Evolutionary conservation across 1,284 basidiomycete genomes (phyloP).

Genomic region (Ustanciosporium gigantosporum): DNA sequence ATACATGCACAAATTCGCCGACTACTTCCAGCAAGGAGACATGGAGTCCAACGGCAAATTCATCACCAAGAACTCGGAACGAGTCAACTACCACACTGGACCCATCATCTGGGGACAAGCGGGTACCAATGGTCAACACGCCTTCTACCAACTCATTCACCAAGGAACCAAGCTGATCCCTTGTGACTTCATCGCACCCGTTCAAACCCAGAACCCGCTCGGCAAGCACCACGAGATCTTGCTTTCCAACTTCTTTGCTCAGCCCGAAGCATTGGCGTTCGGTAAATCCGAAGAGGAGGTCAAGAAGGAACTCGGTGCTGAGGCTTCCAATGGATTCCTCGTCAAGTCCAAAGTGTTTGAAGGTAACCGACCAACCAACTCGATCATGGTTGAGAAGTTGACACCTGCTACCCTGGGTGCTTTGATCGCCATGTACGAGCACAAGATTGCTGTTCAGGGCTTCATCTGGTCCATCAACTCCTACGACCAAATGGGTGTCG

Average conservation of each 20-base stretch:
- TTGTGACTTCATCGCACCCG: slow-evolving; percentile 89
- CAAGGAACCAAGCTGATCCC: slow-evolving; percentile 75
- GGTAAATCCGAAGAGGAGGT: slow-evolving; percentile 94
- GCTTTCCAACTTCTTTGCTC: slow-evolving; percentile 96
- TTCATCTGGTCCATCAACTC: slow-evolving; percentile 98
- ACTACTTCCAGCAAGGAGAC: slow-evolving; percentile 99
- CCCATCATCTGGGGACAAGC: slow-evolving; percentile 99
- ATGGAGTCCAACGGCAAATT: slow-evolving; percentile 99
- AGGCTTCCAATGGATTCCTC: slow-evolving; percentile 75
- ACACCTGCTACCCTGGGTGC: slow-evolving; percentile 88
- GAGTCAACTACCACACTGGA: slow-evolving; percentile 94
- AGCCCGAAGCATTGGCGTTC: slow-evolving; percentile 87
- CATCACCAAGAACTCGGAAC: slow-evolving; percentile 87
- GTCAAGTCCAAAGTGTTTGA: slow-evolving; percentile 98
- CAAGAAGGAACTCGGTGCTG: slow-evolving; percentile 74
- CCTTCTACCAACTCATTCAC: slow-evolving; percentile 97
- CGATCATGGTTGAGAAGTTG: slow-evolving; percentile 88
- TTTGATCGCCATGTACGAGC: slow-evolving; percentile 89
- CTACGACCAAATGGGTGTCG: slow-evolving; percentile 69
- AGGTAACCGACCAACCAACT: slow-evolving; percentile 95
- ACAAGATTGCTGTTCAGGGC: slow-evolving; percentile 98
- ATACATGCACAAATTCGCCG: slow-evolving; percentile 97
- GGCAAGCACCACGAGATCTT: slow-evolving; percentile 90
- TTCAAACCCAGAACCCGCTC: slow-evolving; percentile 90
- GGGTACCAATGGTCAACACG: slow-evolving; percentile 98